phyloP scores from a whole-genome alignment of 805 yeast genomes.

The Nakazawaea wickerhamii region DNA sequence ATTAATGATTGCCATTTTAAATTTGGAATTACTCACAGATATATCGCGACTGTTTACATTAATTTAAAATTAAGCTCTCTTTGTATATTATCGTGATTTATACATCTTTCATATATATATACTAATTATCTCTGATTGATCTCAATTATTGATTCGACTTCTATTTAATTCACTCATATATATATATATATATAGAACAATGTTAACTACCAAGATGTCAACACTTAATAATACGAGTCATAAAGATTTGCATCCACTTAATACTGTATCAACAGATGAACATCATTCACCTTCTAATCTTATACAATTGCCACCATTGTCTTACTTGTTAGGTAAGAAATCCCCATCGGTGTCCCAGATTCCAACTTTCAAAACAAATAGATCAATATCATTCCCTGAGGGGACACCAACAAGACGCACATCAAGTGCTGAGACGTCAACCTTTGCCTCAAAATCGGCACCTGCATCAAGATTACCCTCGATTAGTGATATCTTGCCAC shows the following conservation, averaged over 20 bases:
- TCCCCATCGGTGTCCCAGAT: background rate
- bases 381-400: background rate
- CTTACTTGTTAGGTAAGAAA: slow-evolving; percentile 1
- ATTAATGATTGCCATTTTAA: too few relatives aligned
- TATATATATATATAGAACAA: background rate
- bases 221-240: background rate
- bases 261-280: background rate
- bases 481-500: slow-evolving; percentile 1
- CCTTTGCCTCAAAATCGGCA: background rate
- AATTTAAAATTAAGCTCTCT: too few relatives aligned
- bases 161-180: background rate
- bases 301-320: slow-evolving; percentile 8
- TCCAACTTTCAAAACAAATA: background rate
- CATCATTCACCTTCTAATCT: background rate
- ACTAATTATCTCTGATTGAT: background rate
- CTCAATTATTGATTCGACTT: background rate
- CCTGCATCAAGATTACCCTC: slow-evolving; percentile 6
- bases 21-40: too few relatives aligned
- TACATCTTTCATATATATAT: background rate
- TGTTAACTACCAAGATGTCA: slow-evolving; percentile 6
- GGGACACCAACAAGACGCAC: background rate
- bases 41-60: background rate
- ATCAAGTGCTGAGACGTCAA: background rate
- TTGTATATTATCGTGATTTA: background rate
- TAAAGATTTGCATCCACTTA: background rate